Evolutionary conservation across 108 stramenopile genomes (phyloP).

Genomic region (Cyclotella baltica): DNA sequence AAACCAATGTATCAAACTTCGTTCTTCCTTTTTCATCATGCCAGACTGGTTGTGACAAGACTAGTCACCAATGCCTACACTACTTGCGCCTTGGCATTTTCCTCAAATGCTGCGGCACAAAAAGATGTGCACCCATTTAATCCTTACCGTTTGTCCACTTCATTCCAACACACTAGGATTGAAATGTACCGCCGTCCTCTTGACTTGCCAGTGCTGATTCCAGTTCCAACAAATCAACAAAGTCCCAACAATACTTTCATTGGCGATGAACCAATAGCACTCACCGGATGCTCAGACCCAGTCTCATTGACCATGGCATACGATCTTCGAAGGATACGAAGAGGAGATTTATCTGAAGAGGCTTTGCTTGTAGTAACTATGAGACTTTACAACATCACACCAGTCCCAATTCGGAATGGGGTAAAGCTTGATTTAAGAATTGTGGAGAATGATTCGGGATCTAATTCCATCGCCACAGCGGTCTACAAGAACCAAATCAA

Average conservation of each 20-base stretch:
- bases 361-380: constrained; percentile 55
- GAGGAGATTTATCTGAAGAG: constrained; percentile 36
- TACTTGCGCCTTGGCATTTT: constrained; percentile 17
- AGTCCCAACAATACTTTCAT: background rate
- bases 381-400: constrained; percentile 53
- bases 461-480: constrained; percentile 43
- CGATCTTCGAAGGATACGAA: constrained; percentile 27
- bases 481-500: constrained; percentile 64
- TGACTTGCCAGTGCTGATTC: constrained; percentile 39
- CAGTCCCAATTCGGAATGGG: constrained; percentile 53
- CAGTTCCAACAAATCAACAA: constrained; percentile 4
- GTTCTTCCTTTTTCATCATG: constrained; percentile 42
- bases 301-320: constrained; percentile 39
- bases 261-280: constrained; percentile 17
- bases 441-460: constrained; percentile 37
- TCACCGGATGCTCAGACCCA: constrained; percentile 53
- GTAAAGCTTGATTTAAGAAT: constrained; percentile 49
- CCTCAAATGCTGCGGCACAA: constrained; percentile 9
- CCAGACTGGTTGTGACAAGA: constrained; percentile 36
- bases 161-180: constrained; percentile 45
- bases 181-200: constrained; percentile 38
- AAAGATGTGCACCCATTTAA: constrained; percentile 41
- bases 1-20: constrained; percentile 16
- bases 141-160: constrained; percentile 28
- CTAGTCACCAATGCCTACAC: constrained; percentile 31